Base-by-base conservation (phyloP, 495 filamentous ascomycete species). In the Aspergillus diversus region DNA sequence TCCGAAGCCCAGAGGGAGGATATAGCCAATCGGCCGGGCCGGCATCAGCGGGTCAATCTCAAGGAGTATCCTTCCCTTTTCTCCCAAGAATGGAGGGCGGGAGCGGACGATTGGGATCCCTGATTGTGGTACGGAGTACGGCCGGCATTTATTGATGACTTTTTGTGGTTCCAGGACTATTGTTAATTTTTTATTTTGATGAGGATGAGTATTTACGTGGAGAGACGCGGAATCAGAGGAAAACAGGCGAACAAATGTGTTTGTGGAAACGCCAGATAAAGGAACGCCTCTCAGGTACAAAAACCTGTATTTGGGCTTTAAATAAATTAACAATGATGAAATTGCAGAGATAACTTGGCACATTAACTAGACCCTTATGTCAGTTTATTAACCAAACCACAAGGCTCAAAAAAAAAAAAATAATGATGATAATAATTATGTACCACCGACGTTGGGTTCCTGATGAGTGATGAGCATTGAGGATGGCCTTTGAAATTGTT, bases 1-100 rank as follows among this genome's bases (percentile, higher is more conserved):
- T 13, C 31, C 5, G 6, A 55, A 13, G 9, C 13, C 33, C 33
- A 27, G 17, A 21, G 32, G 34, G n/a, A 34, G 52, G 16, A 33
- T 55, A 16, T 33, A 33, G 15, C 34, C 11, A 43, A 46, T 59
- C 39, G 56, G 56, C 33, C 48, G 56, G n/a, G 33, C 56, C 57
- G 57, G 57, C 57, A 59, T 33, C 21, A 16, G 43, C 49, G 43
- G 57, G 37, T 59, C 33, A 42, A 46, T 48, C 42, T 13, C 32
- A 43, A 17, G 42, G 56, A 49, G 37, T 13, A 39, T 39, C 37
- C 4, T 39, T 39, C 50, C 21, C 7, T 54, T 15, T 33, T 12
- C 51, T 16, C 51, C 5, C 27, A 33, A 5, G 51, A 34, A 33
- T 34, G 12, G 51, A 54, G 33, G 52, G 31, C 15, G 7, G 52